These are phyloP conservation scores for Paramecium sexaurelia DNA, from an alignment of 73 alveolate species.

Conservation along the genomic window DNA sequence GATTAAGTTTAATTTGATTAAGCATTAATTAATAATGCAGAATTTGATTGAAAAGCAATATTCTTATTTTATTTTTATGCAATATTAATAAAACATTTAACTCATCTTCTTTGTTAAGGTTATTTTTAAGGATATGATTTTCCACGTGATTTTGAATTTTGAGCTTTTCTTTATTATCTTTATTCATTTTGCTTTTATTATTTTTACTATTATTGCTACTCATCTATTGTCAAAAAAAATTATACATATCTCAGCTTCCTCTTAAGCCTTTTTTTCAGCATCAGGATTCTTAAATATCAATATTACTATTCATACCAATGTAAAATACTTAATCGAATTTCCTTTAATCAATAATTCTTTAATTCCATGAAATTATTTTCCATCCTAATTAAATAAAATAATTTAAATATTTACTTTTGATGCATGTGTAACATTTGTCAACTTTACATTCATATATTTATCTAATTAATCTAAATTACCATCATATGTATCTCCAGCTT, in stretches of 20 bases:
- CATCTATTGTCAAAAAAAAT: neutral
- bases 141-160: neutral
- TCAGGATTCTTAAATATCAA: slow-evolving; percentile 43
- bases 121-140: neutral
- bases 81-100: neutral
- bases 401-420: neutral
- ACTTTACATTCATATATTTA: slow-evolving; percentile 63
- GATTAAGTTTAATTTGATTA: neutral
- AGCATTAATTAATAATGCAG: neutral
- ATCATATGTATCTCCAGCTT: slow-evolving; percentile 65
- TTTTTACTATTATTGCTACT: slow-evolving; percentile 11
- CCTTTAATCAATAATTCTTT: slow-evolving; percentile 65
- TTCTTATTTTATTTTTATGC: neutral
- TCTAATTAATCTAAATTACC: slow-evolving; percentile 57
- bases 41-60: neutral
- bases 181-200: neutral
- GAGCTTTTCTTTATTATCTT: slow-evolving; percentile 16
- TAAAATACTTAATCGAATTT: slow-evolving; percentile 56
- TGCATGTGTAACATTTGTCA: slow-evolving; percentile 54
- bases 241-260: slow-evolving; percentile 68
- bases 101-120: neutral
- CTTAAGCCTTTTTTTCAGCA: slow-evolving; percentile 57
- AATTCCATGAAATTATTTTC: slow-evolving; percentile 14
- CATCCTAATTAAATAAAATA: slow-evolving; percentile 32
- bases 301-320: slow-evolving; percentile 47